These are phyloP conservation scores for Coniella lustricola DNA, from an alignment of 2,329 filamentous ascomycete genomes.

Conservation along the genomic window DNA sequence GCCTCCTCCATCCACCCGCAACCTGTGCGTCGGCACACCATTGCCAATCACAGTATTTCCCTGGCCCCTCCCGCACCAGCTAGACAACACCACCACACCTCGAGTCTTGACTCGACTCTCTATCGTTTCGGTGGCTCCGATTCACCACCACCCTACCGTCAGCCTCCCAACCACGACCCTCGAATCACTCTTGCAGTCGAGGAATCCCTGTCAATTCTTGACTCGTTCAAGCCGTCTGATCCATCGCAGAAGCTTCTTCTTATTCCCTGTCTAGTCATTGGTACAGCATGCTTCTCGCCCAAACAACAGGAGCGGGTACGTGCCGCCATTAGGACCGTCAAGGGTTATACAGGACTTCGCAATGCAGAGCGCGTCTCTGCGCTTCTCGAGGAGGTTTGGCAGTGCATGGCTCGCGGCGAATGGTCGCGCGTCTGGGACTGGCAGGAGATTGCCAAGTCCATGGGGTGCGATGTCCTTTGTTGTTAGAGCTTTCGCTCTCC, in stretches of 20 bases:
- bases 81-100: conserved; percentile 14
- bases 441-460: conserved; percentile 47
- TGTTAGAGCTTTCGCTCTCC: conserved; percentile 19
- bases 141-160: conserved; percentile 41
- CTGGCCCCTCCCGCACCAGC: conserved; percentile 15
- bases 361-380: conserved; percentile 49
- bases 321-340: conserved; percentile 41
- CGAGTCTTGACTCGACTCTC: conserved; percentile 16
- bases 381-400: conserved; percentile 53
- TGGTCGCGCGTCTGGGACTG: conserved; percentile 58
- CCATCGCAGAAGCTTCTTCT: conserved; percentile 53
- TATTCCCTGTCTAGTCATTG: conserved; percentile 54
- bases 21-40: conserved; percentile 19
- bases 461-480: conserved; percentile 52
- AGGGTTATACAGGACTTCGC: conserved; percentile 52
- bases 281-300: conserved; percentile 50
- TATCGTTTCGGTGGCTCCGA: conserved; percentile 20
- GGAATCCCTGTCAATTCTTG: conserved; percentile 47
- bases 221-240: conserved; percentile 49
- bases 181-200: conserved; percentile 49
- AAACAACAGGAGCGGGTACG: conserved; percentile 46
- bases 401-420: conserved; percentile 49
- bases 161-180: conserved; percentile 41
- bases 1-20: conserved; percentile 11
- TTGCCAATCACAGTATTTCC: conserved; percentile 20